Base-by-base conservation (phyloP, 768 basidiomycete species). In the Collybiopsis luxurians region DNA sequence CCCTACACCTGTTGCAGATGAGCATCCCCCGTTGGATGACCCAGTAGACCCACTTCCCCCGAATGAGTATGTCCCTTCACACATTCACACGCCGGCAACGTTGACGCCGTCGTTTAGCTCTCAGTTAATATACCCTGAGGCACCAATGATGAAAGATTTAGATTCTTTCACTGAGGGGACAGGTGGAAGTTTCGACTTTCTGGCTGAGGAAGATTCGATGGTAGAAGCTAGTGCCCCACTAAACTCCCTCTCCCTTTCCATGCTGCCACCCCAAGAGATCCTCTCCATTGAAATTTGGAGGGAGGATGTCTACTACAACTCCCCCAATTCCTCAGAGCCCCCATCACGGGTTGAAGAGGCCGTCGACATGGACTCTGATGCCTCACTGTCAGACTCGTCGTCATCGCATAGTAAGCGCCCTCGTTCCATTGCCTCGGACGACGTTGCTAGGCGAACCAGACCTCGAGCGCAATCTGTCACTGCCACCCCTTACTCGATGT, bases 81-180 rank as follows among this genome's bases (percentile, higher is more conserved):
- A 1, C 10, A 6, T 12, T 28, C 17, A 10, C 26, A 24, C 21
- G 23, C 11, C 39, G 38, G 30, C 26, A 17, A 10, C 59, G 42
- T 53, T 36, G 24, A 5, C 40, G 44, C 15, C 49, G 63, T 65
- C 21, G 65, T 67, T n/a, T 66, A 69, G 42, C 34, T 31, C 64
- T 62, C 45, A 64, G 60, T 45, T 51, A 17, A 51, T 39, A 30
- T 59, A 54, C 50, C 76, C 79, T 17, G 72, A 67, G 3, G 79
- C 83, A 27, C 83, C 82, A 10, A 64, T 73, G 57, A 62, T 85
- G 63, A 83, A 79, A 67, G 83, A 85, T 63, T 65, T 77, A 30
- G 82, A 84, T 59, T 78, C 80, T 53, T 85, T 85, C 71, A 82
- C 81, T n/a, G 82, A 83, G 46, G 82, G 82, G 30, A 81, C 79